Evolutionary conservation across 2,329 filamentous ascomycete species (phyloP), one percentile per base, ranked within the genome.

Genomic region (Rutstroemia sp.): DNA sequence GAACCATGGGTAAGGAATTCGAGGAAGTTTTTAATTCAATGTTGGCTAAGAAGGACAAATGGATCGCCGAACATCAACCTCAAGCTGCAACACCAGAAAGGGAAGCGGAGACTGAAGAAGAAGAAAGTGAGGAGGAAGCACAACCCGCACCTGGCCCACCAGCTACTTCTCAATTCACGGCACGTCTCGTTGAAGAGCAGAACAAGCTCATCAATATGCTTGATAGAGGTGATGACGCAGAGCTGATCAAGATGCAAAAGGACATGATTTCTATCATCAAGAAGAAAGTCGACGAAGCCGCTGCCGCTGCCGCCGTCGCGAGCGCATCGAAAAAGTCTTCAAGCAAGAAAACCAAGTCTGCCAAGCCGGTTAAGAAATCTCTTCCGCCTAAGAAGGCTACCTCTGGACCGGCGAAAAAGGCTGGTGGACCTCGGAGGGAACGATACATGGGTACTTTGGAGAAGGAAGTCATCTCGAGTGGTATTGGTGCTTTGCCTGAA

Each of bases 381-480:
- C 58, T 58, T 27, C 62, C 62, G 16, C 63, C 60, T 23, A 64
- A 54, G 25, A 48, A 57, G 9, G 64, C 48, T 61, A 57, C 34
- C 56, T 38, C 49, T 58, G 57, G 60, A 72, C 59, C 68, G 68
- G 0, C 78, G 76, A 84, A 82, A 51, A 68, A 67, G 48, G n/a
- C 57, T 40, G 53, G 48, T 34, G 55, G 54, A 14, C 52, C 50
- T 54, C 58, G 57, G 12, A 54, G 44, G 65, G 60, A 62, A 64
- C 75, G 78, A n/a, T 79, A 80, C 54, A 81, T 88, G 67, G 83
- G 90, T 46, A 86, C 83, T 7, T 82, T 86, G 3, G 91, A 99
- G 73, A 97, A 97, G 76, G 89, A 94, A 57, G 83, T 92, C 62
- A 95, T 99, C 57, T 92, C 90, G 1, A 86, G 87, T 57, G 88